Conservation (phyloP, 2,329 filamentous ascomycete species). For the Fusarium veterinarium region DNA sequence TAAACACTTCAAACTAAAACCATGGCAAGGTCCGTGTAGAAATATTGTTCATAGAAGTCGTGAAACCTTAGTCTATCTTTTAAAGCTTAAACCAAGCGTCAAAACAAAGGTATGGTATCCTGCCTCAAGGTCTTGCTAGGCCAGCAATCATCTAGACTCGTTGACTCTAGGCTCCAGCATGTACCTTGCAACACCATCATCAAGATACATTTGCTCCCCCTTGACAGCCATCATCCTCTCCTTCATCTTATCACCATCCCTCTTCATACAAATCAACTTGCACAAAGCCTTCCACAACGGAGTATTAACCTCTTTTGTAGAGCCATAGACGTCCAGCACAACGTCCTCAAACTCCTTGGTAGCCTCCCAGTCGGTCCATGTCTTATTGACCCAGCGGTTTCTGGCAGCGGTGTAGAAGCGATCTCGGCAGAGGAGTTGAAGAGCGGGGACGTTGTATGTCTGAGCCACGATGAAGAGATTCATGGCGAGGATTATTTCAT, state of each 20-base stretch:
- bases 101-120: not conserved
- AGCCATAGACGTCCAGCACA: conserved; percentile 15
- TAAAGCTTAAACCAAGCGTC: not conserved
- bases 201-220: conserved; percentile 15
- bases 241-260: not conserved
- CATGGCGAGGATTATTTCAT: conserved; percentile 32
- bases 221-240: conserved; percentile 17
- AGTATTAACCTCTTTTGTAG: not conserved
- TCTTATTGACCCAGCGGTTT: not conserved
- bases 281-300: conserved; percentile 27
- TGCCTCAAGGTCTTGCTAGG: too few species aligned
- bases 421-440: conserved; percentile 46
- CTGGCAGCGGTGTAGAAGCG: conserved; percentile 46
- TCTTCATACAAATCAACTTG: conserved; percentile 21
- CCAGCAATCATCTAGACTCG: not conserved
- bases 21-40: not conserved
- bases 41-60: not conserved
- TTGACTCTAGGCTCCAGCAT: not conserved
- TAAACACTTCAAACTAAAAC: accelerated
- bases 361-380: conserved; percentile 6
- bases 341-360: conserved; percentile 22
- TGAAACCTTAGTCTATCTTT: not conserved
- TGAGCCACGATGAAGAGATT: conserved; percentile 51
- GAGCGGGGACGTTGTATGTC: conserved; percentile 49
- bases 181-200: conserved; percentile 12